Evolutionary conservation across 2,329 filamentous ascomycete genomes (phyloP), one percentile per base, ranked within the genome.

Genomic region (Lachnellula occidentalis): DNA sequence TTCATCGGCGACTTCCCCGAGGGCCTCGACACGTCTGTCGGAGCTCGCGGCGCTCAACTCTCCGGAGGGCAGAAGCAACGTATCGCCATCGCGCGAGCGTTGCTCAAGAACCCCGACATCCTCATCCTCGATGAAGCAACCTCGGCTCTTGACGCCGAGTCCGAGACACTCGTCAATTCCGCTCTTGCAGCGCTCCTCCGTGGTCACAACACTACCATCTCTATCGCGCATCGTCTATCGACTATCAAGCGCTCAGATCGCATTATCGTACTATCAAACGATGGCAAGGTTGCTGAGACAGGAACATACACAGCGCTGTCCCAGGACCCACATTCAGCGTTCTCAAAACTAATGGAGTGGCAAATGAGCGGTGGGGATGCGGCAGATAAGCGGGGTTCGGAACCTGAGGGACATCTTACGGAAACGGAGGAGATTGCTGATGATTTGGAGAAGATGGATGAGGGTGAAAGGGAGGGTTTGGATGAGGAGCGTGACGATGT

Each of bases 1-100:
- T 99, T 99, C 68, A 96, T 99, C 70, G 87, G 88, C 69, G 94
- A 99, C 70, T 95, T 99, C 64, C 94, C 94, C 27, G 91, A 97
- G 55, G 94, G 94, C 4, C 80, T 99, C 6, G 92, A 99, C 67
- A 99, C 94, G 0, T 88, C 88, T 60, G 94, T 96, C 31, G 95
- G 95, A 51, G 88, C 92, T 15, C 82, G 94, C 61, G 94, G 94
- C 34, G 92, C 92, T 1, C 92, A 97, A 71, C 80, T 99, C 0
- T 96, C 91, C 8, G 94, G 94, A 50, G 94, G 94, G 0, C 94
- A 99, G 72, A 97, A 97, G 74, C 94, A 99, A 72, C 87, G 94
- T 60, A 97, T 99, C 65, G 94, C 94, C 37, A 99, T 99, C 70
- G 94, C 94, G 5, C 84, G 95, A 52, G 94, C 94, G 12, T 79